Conservation (phyloP, 1,284 basidiomycete species). For the Neolentinus lepideus region DNA sequence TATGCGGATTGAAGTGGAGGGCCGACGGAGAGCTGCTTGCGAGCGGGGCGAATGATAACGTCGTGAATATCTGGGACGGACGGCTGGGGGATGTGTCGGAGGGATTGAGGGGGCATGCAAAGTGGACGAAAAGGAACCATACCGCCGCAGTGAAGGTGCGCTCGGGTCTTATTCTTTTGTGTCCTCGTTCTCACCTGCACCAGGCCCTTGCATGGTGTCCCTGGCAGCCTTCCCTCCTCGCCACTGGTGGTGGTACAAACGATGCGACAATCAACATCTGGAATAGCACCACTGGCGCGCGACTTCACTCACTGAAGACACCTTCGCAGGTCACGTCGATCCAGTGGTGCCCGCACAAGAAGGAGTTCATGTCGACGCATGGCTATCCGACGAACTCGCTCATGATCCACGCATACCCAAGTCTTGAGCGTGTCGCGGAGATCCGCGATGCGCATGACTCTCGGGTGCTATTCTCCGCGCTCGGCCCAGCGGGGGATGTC, state of each 20-base stretch:
- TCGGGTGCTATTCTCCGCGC: slow-evolving; percentile 78
- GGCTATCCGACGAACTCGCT: slow-evolving; percentile 70
- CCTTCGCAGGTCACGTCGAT: slow-evolving; percentile 91
- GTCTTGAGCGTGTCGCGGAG: slow-evolving; percentile 74
- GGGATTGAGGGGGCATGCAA: slow-evolving; percentile 58
- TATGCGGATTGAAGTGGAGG: slow-evolving; percentile 82
- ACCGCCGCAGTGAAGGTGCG: slow-evolving; percentile 87
- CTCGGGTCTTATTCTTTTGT: not conserved
- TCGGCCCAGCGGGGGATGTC: slow-evolving; percentile 84
- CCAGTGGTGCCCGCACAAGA: slow-evolving; percentile 83
- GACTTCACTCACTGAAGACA: slow-evolving; percentile 78
- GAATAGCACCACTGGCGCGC: slow-evolving; percentile 86
- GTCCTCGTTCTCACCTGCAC: slow-evolving; percentile 3
- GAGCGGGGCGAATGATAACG: slow-evolving; percentile 93
- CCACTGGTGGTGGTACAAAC: slow-evolving; percentile 91
- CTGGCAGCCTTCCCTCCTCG: slow-evolving; percentile 90
- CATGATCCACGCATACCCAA: slow-evolving; percentile 43
- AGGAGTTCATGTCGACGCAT: slow-evolving; percentile 91
- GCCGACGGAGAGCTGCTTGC: slow-evolving; percentile 84
- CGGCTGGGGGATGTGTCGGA: slow-evolving; percentile 61
- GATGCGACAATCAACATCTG: slow-evolving; percentile 94
- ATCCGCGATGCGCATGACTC: slow-evolving; percentile 90
- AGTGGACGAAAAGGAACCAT: slow-evolving; percentile 93
- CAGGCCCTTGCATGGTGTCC: slow-evolving; percentile 97
- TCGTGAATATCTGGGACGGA: slow-evolving; percentile 95